Evolutionary conservation across 192 early-diverging fungal species (phyloP).

Genomic region (Backusella tarrabulga): DNA sequence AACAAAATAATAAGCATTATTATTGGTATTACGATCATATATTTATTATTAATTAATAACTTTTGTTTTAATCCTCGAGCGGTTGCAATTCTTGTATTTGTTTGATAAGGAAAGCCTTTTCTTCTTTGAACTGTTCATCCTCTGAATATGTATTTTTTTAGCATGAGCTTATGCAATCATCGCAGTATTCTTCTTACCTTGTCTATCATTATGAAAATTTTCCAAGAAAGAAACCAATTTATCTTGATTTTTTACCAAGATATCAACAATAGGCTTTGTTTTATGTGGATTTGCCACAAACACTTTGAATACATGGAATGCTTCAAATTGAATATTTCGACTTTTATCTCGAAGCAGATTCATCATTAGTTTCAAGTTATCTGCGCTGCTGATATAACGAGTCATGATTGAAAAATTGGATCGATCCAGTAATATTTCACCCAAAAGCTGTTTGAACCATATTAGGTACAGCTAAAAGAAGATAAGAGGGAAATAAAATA

Average conservation of each 20-base stretch:
- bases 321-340: slow-evolving; percentile 99
- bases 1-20: background rate
- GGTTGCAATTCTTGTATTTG: slow-evolving; percentile 68
- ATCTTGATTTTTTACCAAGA: slow-evolving; percentile 90
- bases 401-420: slow-evolving; percentile 96
- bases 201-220: slow-evolving; percentile 94
- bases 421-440: slow-evolving; percentile 95
- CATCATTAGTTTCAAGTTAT: slow-evolving; percentile 98
- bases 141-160: slow-evolving; percentile 43
- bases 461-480: background rate
- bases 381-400: slow-evolving; percentile 85
- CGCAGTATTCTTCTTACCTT: slow-evolving; percentile 56
- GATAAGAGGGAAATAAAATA: background rate
- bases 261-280: slow-evolving; percentile 87
- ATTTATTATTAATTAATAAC: background rate
- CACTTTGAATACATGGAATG: slow-evolving; percentile 99
- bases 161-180: background rate
- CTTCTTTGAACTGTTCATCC: slow-evolving; percentile 99
- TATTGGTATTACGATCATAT: background rate
- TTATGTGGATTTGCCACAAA: slow-evolving; percentile 99
- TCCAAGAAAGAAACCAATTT: slow-evolving; percentile 83
- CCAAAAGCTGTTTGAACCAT: slow-evolving; percentile 65
- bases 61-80: slow-evolving; percentile 18
- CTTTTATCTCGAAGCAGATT: slow-evolving; percentile 91
- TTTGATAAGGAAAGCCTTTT: slow-evolving; percentile 93